These are phyloP conservation scores for Alternaria arborescens DNA, from an alignment of 2,329 filamentous ascomycete genomes.

Conservation along the genomic window DNA sequence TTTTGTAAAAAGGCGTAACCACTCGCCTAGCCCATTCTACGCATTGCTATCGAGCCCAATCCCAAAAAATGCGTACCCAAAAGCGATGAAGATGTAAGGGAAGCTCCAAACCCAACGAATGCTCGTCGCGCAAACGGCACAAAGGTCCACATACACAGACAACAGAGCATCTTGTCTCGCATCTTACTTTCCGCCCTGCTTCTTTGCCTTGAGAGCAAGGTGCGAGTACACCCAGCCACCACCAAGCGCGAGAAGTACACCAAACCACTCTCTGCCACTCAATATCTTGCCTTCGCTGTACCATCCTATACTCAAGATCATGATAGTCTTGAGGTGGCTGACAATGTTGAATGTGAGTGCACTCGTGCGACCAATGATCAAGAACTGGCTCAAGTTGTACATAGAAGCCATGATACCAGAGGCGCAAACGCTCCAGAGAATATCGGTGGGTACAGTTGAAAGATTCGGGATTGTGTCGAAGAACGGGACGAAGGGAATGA, in stretches of 20 bases:
- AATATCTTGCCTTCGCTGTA: slow-evolving; percentile 56
- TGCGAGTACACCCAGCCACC: slow-evolving; percentile 59
- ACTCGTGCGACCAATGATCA: slow-evolving; percentile 53
- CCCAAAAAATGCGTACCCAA: not conserved
- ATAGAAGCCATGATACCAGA: slow-evolving; percentile 56
- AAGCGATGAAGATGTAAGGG: not conserved
- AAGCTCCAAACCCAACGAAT: not conserved
- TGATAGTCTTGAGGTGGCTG: slow-evolving; percentile 57
- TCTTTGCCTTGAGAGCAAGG: slow-evolving; percentile 49
- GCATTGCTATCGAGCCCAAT: not conserved
- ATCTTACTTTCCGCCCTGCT: slow-evolving; percentile 39
- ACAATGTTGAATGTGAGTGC: slow-evolving; percentile 54
- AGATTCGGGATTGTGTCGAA: slow-evolving; percentile 55
- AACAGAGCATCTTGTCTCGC: not conserved
- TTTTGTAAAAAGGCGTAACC: not conserved
- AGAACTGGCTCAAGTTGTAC: slow-evolving; percentile 55
- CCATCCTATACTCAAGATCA: slow-evolving; percentile 58
- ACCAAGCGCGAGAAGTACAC: slow-evolving; percentile 56
- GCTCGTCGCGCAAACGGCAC: not conserved
- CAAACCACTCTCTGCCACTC: slow-evolving; percentile 52
- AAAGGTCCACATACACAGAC: not conserved
- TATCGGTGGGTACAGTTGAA: slow-evolving; percentile 49
- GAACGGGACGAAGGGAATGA: slow-evolving; percentile 55
- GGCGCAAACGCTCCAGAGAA: slow-evolving; percentile 52
- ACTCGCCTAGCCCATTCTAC: not conserved